phyloP scores from a whole-genome alignment of 345 rosid genomes.

The Turritis glabra region DNA sequence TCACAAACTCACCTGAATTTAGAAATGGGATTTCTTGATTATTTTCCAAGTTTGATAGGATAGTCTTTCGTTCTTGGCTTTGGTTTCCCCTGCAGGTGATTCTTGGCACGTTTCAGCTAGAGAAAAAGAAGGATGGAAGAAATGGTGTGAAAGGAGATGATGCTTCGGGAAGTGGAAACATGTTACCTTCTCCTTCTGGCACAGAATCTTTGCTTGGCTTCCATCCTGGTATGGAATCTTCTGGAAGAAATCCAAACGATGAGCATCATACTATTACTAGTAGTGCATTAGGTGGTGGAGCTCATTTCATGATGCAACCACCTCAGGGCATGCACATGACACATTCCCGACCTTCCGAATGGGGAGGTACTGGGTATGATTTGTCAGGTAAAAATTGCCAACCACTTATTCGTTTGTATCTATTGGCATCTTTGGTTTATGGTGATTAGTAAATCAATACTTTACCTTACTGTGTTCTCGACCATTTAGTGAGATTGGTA shows the following conservation, averaged over 20 bases:
- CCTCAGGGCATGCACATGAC: constrained; percentile 50
- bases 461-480: background rate
- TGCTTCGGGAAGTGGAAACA: constrained; percentile 51
- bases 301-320: constrained; percentile 57
- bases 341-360: constrained; percentile 48
- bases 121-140: constrained; percentile 51
- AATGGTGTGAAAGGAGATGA: constrained; percentile 51
- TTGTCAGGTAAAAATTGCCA: constrained; percentile 47
- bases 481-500: background rate
- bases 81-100: constrained; percentile 50
- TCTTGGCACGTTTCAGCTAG: constrained; percentile 64
- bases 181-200: constrained; percentile 58
- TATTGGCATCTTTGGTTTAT: background rate
- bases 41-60: background rate
- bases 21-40: background rate
- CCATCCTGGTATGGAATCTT: constrained; percentile 50
- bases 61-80: background rate
- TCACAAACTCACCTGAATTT: background rate
- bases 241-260: constrained; percentile 55
- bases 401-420: background rate
- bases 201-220: constrained; percentile 45
- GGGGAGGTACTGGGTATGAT: constrained; percentile 55
- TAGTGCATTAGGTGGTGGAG: constrained; percentile 41
- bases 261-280: constrained; percentile 44
- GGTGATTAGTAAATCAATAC: background rate